These are phyloP conservation scores for Drechslera avenae DNA, from an alignment of 2,329 filamentous ascomycete genomes.

Conservation along the genomic window DNA sequence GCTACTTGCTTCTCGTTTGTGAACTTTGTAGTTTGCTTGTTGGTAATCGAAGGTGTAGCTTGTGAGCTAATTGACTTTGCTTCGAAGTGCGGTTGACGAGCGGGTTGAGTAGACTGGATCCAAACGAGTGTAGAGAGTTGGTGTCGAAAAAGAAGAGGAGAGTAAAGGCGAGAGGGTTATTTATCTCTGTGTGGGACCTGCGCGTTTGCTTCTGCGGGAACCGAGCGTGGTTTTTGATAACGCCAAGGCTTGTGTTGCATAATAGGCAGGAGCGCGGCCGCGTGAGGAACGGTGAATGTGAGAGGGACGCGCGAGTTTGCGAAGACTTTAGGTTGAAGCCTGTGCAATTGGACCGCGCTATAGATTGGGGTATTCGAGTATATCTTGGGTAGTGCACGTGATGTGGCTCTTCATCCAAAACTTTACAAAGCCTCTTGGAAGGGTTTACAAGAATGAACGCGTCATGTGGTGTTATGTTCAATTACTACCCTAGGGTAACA, in stretches of 20 bases:
- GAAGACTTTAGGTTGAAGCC: too few relatives aligned
- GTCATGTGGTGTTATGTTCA: background rate
- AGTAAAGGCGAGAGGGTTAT: background rate
- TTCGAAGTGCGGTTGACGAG: background rate
- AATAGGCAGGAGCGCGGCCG: background rate
- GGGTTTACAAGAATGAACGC: background rate
- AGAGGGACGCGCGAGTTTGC: background rate
- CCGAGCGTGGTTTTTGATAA: background rate
- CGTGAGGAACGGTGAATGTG: too few relatives aligned
- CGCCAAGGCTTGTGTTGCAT: too few relatives aligned
- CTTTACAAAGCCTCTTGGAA: background rate
- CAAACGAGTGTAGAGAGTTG: slow-evolving; percentile 4
- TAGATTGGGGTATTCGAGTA: too few relatives aligned
- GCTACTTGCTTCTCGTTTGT: background rate
- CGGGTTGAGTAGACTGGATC: background rate
- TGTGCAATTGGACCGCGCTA: too few relatives aligned
- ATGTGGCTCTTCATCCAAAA: background rate
- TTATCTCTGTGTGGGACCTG: background rate
- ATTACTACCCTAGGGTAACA: background rate
- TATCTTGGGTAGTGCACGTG: too few relatives aligned
- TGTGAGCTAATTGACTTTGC: background rate
- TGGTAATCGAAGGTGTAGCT: slow-evolving; percentile 1
- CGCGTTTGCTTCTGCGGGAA: slow-evolving; percentile 9
- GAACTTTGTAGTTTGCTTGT: slow-evolving; percentile 4
- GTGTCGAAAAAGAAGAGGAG: background rate